phyloP scores from a whole-genome alignment of 129 eudicot species.

The Erigeron canadensis region DNA sequence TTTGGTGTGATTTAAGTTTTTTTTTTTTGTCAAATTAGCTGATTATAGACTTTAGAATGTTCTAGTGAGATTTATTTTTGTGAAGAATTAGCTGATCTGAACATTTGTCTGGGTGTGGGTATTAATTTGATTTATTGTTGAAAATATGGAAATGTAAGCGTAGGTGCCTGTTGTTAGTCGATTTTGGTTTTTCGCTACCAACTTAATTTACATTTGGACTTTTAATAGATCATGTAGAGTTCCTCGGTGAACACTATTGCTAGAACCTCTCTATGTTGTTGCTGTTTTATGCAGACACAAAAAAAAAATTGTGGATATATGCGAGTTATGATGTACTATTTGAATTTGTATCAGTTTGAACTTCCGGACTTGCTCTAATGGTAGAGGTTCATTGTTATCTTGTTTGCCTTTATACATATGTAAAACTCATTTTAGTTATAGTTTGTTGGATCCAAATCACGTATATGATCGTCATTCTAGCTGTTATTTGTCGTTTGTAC shows the following conservation, averaged over 20 bases:
- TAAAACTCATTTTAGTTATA: neutral
- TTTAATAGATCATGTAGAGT: neutral
- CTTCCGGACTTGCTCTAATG: neutral
- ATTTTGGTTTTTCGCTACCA: neutral
- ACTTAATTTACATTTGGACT: neutral
- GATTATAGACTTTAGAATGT: neutral
- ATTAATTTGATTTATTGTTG: neutral
- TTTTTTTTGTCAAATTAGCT: neutral
- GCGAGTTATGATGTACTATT: neutral
- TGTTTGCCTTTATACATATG: neutral
- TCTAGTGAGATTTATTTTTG: conserved; percentile 4
- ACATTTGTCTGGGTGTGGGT: neutral
- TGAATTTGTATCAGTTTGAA: neutral
- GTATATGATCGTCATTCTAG: conserved; percentile 5
- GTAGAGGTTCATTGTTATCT: neutral
- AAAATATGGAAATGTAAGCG: conserved; percentile 5
- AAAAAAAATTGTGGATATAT: neutral
- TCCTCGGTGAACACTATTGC: neutral
- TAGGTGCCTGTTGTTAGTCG: conserved; percentile 9
- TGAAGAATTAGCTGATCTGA: too few species aligned
- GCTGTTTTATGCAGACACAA: neutral
- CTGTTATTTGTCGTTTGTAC: too few species aligned
- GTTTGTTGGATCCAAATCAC: conserved; percentile 5
- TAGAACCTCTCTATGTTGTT: neutral
- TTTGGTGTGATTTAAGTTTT: neutral